A percentile compares a stretch with the other conserved stretches of the same genome.
Conservation (phyloP, 352 stramenopile species). For the Phytopythium mirpurense region DNA sequence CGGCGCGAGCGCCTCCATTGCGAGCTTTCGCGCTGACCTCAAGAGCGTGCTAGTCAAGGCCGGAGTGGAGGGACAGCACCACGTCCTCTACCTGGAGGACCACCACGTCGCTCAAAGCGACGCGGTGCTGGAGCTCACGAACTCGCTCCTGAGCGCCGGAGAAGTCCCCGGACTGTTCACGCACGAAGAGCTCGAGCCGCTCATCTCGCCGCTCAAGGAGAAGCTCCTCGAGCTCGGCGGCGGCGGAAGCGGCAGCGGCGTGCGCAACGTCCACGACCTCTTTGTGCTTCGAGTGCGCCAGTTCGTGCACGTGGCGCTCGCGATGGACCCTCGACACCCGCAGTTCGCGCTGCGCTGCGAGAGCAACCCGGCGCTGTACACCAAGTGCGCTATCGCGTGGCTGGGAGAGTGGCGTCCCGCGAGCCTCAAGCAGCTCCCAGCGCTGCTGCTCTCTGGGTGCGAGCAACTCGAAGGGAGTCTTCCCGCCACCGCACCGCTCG, state of each 20-base stretch:
- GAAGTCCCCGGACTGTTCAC: slow-evolving; percentile 93
- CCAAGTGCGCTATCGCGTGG: slow-evolving; percentile 88
- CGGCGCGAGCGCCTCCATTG: slow-evolving; percentile 1
- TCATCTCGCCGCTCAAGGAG: slow-evolving; percentile 88
- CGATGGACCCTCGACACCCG: slow-evolving; percentile 63
- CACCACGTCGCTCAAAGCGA: slow-evolving; percentile 87
- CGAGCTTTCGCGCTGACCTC: slow-evolving; percentile 84
- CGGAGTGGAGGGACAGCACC: slow-evolving; percentile 75
- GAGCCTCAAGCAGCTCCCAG: slow-evolving; percentile 76
- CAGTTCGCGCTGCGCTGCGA: slow-evolving; percentile 88
- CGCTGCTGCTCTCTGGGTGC: slow-evolving; percentile 52
- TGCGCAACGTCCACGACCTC: slow-evolving; percentile 91
- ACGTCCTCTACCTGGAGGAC: slow-evolving; percentile 92
- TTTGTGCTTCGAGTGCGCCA: slow-evolving; percentile 88
- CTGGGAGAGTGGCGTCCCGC: slow-evolving; percentile 87
- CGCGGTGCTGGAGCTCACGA: slow-evolving; percentile 89
- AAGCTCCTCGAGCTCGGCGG: slow-evolving; percentile 85
- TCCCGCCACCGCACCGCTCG: slow-evolving; percentile 43
- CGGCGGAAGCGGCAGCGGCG: slow-evolving; percentile 18
- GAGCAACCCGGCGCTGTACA: slow-evolving; percentile 93
- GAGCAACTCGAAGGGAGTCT: slow-evolving; percentile 54
- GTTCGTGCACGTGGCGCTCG: slow-evolving; percentile 87
- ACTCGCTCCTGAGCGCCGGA: slow-evolving; percentile 88
- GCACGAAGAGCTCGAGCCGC: slow-evolving; percentile 91
- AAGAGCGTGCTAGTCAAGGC: slow-evolving; percentile 88